These are phyloP conservation scores for Russula emetica DNA, from an alignment of 768 basidiomycete species.

Conservation along the genomic window DNA sequence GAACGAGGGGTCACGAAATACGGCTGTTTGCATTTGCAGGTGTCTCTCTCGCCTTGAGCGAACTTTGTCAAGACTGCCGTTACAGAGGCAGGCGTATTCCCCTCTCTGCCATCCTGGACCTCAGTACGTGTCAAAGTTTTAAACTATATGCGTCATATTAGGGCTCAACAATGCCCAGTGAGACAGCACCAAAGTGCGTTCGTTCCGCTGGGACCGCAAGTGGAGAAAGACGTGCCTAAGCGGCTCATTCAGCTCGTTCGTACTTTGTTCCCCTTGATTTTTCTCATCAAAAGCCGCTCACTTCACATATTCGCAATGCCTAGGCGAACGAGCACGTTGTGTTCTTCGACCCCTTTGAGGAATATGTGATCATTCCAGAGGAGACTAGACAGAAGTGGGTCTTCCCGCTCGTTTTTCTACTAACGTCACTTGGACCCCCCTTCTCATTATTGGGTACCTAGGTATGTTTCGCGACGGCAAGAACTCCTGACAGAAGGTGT, in stretches of 20 bases:
- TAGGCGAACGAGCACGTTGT: slow-evolving; percentile 11
- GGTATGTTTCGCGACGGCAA: slow-evolving; percentile 7
- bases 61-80: slow-evolving; percentile 13
- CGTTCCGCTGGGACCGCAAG: slow-evolving; percentile 13
- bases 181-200: slow-evolving; percentile 19
- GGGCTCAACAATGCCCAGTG: slow-evolving; percentile 2
- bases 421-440: background rate
- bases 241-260: slow-evolving; percentile 15
- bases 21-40: background rate
- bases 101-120: slow-evolving; percentile 12
- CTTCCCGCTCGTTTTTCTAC: background rate
- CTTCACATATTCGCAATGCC: background rate
- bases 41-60: slow-evolving; percentile 15
- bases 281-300: background rate
- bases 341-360: slow-evolving; percentile 16
- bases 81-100: slow-evolving; percentile 13
- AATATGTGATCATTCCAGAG: slow-evolving; percentile 14
- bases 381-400: slow-evolving; percentile 15
- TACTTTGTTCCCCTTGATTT: background rate
- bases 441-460: background rate
- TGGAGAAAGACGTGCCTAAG: slow-evolving; percentile 18
- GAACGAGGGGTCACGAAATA: background rate
- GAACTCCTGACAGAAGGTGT: slow-evolving; percentile 3
- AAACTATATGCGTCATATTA: too few species aligned
- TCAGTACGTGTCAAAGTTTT: background rate